Evolutionary conservation across 495 filamentous ascomycete species (phyloP).

Genomic region (Pyronema domesticum): DNA sequence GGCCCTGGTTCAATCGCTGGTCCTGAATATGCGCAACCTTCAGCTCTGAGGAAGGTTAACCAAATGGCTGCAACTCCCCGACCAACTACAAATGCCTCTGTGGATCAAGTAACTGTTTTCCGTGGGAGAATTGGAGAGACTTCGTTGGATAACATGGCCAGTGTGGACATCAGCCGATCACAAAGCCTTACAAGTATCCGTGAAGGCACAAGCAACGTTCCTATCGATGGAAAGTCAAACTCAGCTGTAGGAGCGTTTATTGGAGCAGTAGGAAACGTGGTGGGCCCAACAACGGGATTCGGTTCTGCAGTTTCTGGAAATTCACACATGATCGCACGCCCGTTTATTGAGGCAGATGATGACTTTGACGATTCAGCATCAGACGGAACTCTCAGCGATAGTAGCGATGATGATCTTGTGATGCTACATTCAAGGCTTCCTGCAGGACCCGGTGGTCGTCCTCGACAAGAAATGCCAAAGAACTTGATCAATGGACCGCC

Average conservation of each 20-base stretch:
- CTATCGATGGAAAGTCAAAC: constrained; percentile 5
- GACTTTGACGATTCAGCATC: constrained; percentile 12
- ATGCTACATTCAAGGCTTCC: constrained; percentile 21
- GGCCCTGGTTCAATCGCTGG: constrained; percentile 10
- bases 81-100: constrained; percentile 15
- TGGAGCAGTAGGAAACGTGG: constrained; percentile 12
- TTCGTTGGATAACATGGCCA: constrained; percentile 14
- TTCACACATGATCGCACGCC: not conserved
- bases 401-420: constrained; percentile 20
- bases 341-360: constrained; percentile 13
- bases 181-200: constrained; percentile 13
- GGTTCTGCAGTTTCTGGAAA: not conserved
- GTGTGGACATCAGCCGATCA: constrained; percentile 10
- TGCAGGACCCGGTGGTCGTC: constrained; percentile 3
- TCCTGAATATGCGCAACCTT: constrained; percentile 17
- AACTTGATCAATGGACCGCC: not conserved
- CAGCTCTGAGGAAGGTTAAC: constrained; percentile 19
- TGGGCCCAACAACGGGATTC: constrained; percentile 14
- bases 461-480: not conserved
- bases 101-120: constrained; percentile 20
- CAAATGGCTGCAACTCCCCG: constrained; percentile 12
- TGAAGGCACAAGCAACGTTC: not conserved
- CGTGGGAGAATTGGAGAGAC: constrained; percentile 11
- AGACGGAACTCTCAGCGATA: constrained; percentile 19
- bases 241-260: constrained; percentile 17